A percentile compares a stretch with the other conserved stretches of the same genome.
phyloP scores from a whole-genome alignment of 495 filamentous ascomycete genomes.

The Xylaria acuta region DNA sequence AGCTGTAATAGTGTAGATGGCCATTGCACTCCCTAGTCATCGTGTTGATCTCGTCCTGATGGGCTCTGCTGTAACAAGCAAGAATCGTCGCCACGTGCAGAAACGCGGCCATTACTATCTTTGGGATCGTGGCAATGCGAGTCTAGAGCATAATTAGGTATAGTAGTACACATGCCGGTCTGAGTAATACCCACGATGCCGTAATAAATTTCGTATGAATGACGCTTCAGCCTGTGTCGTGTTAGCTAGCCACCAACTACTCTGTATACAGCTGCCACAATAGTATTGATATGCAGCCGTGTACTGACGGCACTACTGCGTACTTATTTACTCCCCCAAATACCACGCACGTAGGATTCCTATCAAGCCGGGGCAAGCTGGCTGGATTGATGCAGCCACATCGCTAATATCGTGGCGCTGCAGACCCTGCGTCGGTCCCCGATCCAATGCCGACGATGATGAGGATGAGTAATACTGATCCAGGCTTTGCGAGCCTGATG shows the following conservation, averaged over 20 bases:
- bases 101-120: constrained; percentile 11
- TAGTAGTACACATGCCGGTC: neutral
- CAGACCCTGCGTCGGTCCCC: constrained; percentile 1
- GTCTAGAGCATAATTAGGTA: neutral
- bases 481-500: too few relatives aligned
- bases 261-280: neutral
- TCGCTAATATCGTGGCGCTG: neutral
- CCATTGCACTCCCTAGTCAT: neutral
- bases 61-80: neutral
- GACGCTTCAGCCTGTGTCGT: neutral
- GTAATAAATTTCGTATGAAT: neutral
- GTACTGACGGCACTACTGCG: too few relatives aligned
- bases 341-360: neutral
- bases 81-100: constrained; percentile 19
- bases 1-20: neutral
- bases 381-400: neutral
- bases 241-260: neutral
- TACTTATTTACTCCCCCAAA: neutral
- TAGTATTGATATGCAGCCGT: too few relatives aligned
- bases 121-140: neutral
- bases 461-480: constrained; percentile 8
- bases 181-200: neutral
- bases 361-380: neutral
- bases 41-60: neutral
- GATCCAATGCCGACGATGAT: neutral